phyloP scores from a whole-genome alignment of 2,329 filamentous ascomycete genomes.

The Neospermospora avenae region DNA sequence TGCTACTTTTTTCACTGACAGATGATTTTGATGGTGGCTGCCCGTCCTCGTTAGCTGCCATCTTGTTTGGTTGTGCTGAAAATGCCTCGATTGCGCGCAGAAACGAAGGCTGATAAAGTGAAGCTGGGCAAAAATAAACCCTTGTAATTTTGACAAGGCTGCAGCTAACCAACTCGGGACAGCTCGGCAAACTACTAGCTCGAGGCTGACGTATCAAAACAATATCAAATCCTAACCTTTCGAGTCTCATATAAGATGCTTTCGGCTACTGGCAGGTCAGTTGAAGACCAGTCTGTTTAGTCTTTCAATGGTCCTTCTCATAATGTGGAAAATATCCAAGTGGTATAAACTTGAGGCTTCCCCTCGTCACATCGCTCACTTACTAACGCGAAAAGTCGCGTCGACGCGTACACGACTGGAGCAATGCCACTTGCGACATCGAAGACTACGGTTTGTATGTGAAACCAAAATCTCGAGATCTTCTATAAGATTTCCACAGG shows the following conservation, averaged over 20 bases:
- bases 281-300: too few species aligned
- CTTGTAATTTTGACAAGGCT: constrained; percentile 5
- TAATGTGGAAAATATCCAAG: too few species aligned
- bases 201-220: not conserved
- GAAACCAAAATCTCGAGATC: too few species aligned
- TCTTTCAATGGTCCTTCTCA: too few species aligned
- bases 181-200: not conserved
- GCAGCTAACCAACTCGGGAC: not conserved
- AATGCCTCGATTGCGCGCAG: not conserved
- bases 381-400: not conserved
- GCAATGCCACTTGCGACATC: too few species aligned
- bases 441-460: too few species aligned
- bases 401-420: not conserved
- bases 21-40: constrained; percentile 35
- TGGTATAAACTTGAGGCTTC: too few species aligned
- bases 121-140: not conserved
- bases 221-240: too few species aligned
- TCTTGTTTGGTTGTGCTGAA: not conserved
- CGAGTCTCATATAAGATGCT: too few species aligned
- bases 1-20: constrained; percentile 18
- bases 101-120: not conserved
- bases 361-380: not conserved
- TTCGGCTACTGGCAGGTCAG: too few species aligned
- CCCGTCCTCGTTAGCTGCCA: constrained; percentile 10
- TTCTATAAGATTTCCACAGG: too few species aligned